Percentiles rank a stretch among this genome's conserved stretches.
Evolutionary conservation across 2,329 filamentous ascomycete genomes (phyloP).

Genomic region (Ophiostoma sp.): DNA sequence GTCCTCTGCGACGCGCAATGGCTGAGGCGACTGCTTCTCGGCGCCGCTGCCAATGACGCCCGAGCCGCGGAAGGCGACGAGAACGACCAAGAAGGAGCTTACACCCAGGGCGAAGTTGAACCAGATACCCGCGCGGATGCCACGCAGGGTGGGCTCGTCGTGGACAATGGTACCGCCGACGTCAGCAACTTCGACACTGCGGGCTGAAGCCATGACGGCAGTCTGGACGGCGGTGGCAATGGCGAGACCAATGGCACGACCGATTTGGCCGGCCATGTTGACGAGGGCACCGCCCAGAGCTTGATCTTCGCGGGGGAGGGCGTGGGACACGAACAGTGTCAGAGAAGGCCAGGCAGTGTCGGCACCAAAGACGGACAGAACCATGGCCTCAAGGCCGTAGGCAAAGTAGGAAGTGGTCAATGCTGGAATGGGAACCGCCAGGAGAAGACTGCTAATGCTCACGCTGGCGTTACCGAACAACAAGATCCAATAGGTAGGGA

Average conservation of each 20-base stretch:
- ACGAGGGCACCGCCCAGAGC: slow-evolving; percentile 67
- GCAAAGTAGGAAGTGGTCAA: slow-evolving; percentile 64
- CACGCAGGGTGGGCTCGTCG: slow-evolving; percentile 50
- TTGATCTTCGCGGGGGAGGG: slow-evolving; percentile 63
- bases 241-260: slow-evolving; percentile 65
- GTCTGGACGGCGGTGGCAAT: slow-evolving; percentile 66
- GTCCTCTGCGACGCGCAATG: neutral
- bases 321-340: slow-evolving; percentile 64
- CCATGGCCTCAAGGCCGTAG: slow-evolving; percentile 65
- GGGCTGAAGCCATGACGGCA: slow-evolving; percentile 55
- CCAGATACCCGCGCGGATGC: slow-evolving; percentile 53
- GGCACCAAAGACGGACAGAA: slow-evolving; percentile 64
- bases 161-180: slow-evolving; percentile 45
- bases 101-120: slow-evolving; percentile 53
- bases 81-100: slow-evolving; percentile 46
- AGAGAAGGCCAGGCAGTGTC: slow-evolving; percentile 67
- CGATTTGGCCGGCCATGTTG: slow-evolving; percentile 65
- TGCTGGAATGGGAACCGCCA: slow-evolving; percentile 61
- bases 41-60: slow-evolving; percentile 49
- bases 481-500: slow-evolving; percentile 60
- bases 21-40: neutral
- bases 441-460: slow-evolving; percentile 53
- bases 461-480: slow-evolving; percentile 58
- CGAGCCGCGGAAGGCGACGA: slow-evolving; percentile 51
- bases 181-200: slow-evolving; percentile 46